phyloP scores from a whole-genome alignment of 2,329 filamentous ascomycete species.

The Tricladium varicosporioides region DNA sequence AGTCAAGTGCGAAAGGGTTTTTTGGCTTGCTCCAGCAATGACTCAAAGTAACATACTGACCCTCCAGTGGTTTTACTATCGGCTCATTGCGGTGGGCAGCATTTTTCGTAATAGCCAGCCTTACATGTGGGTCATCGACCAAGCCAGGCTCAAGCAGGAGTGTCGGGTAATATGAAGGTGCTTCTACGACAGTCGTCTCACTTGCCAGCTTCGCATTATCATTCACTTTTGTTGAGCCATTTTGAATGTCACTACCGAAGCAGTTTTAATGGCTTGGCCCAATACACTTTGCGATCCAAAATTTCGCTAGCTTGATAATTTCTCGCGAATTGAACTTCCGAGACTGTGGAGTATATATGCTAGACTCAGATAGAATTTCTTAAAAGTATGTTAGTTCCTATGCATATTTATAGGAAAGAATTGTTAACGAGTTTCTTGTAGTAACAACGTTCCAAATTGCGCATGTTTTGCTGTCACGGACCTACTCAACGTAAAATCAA shows the following conservation, averaged over 20 bases:
- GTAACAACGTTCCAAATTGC: slow-evolving; percentile 1
- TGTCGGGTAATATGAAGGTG: background rate
- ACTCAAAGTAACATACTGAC: slow-evolving; percentile 7
- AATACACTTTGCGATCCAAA: slow-evolving; percentile 1
- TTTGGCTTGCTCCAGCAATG: slow-evolving; percentile 7
- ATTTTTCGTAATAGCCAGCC: background rate
- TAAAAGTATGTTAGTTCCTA: background rate
- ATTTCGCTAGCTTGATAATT: slow-evolving; percentile 2
- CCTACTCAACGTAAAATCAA: slow-evolving; percentile 4
- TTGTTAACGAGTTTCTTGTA: background rate
- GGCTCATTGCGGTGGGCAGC: background rate
- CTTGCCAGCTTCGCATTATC: no score
- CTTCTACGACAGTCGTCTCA: background rate
- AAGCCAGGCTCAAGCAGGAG: background rate
- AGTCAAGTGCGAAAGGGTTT: background rate
- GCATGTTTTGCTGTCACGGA: background rate
- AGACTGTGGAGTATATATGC: background rate
- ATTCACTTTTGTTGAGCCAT: no score
- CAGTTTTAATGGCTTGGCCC: background rate
- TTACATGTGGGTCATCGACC: background rate
- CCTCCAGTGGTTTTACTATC: background rate
- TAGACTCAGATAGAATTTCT: background rate
- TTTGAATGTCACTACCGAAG: background rate
- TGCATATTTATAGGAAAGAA: background rate
- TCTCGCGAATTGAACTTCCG: background rate